phyloP scores from a whole-genome alignment of 2,329 filamentous ascomycete genomes.

The Arthrinium puccinioides region DNA sequence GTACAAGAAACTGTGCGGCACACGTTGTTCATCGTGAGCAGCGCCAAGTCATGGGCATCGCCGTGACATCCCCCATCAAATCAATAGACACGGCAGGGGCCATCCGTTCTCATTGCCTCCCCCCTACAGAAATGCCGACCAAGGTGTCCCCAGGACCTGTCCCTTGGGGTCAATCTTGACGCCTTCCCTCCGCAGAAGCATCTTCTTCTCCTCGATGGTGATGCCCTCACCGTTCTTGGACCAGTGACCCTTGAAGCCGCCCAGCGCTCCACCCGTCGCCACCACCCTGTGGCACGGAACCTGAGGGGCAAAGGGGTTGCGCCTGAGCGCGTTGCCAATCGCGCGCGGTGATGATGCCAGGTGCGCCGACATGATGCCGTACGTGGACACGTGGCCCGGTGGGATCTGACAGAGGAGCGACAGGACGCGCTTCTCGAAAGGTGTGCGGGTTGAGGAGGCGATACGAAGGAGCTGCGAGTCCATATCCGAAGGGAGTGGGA shows the following conservation, averaged over 20 bases:
- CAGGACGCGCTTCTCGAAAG: conserved; percentile 61
- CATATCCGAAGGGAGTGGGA: conserved; percentile 19
- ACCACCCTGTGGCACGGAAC: conserved; percentile 73
- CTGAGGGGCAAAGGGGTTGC: conserved; percentile 75
- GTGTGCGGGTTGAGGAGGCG: conserved; percentile 34
- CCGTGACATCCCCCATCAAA: too few species aligned
- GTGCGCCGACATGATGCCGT: conserved; percentile 58
- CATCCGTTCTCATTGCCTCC: background rate
- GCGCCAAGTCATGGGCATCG: too few species aligned
- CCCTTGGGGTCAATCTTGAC: conserved; percentile 55
- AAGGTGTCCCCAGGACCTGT: conserved; percentile 51
- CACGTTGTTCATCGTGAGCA: too few species aligned
- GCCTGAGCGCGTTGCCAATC: conserved; percentile 44
- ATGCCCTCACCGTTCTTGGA: conserved; percentile 53
- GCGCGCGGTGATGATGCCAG: conserved; percentile 32
- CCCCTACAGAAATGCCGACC: conserved; percentile 13
- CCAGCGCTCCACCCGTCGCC: conserved; percentile 62
- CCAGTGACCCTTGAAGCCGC: conserved; percentile 65
- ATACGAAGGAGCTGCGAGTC: conserved; percentile 36
- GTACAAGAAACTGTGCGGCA: too few species aligned
- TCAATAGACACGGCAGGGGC: too few species aligned
- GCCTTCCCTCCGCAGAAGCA: conserved; percentile 54
- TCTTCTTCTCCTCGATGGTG: conserved; percentile 57
- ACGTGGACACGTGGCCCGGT: conserved; percentile 66
- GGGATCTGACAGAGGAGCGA: conserved; percentile 71